Conservation (phyloP, 345 rosid species). For the Hibiscus trionum region DNA sequence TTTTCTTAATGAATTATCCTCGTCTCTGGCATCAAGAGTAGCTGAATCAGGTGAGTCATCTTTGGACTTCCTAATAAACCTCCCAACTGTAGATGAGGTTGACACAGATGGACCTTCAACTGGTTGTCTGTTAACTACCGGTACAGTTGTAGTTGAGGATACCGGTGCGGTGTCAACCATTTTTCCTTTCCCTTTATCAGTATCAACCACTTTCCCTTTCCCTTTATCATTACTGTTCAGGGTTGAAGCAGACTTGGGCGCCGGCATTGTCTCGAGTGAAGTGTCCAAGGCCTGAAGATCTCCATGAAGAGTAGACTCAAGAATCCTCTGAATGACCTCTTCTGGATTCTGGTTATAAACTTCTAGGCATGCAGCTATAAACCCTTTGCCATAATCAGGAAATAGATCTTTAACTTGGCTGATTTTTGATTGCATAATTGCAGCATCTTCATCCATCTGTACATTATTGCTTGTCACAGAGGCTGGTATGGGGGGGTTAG, state of each 20-base stretch:
- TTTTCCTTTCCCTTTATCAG: constrained; percentile 82
- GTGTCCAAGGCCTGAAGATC: constrained; percentile 63
- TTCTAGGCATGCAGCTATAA: constrained; percentile 78
- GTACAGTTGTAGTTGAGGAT: constrained; percentile 11
- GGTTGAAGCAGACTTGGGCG: constrained; percentile 38
- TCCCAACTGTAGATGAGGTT: constrained; percentile 53
- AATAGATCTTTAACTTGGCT: constrained; percentile 89
- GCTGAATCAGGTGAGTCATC: constrained; percentile 35
- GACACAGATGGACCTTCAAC: constrained; percentile 33
- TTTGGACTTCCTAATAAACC: constrained; percentile 71
- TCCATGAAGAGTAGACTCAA: constrained; percentile 80
- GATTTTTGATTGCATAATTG: constrained; percentile 71
- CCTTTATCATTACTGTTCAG: constrained; percentile 61
- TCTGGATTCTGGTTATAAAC: constrained; percentile 85
- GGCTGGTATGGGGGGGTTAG: constrained; percentile 20
- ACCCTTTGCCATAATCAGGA: constrained; percentile 83
- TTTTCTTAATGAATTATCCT: constrained; percentile 38
- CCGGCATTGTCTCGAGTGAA: constrained; percentile 51
- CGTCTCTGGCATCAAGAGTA: constrained; percentile 46
- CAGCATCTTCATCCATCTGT: constrained; percentile 56
- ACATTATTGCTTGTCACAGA: constrained; percentile 25
- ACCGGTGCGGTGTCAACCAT: constrained; percentile 34
- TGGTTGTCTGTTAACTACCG: constrained; percentile 19
- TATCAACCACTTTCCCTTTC: constrained; percentile 64
- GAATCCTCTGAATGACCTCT: constrained; percentile 91